Evolutionary conservation across 345 rosid species (phyloP).

Genomic region (Alliaria petiolata): DNA sequence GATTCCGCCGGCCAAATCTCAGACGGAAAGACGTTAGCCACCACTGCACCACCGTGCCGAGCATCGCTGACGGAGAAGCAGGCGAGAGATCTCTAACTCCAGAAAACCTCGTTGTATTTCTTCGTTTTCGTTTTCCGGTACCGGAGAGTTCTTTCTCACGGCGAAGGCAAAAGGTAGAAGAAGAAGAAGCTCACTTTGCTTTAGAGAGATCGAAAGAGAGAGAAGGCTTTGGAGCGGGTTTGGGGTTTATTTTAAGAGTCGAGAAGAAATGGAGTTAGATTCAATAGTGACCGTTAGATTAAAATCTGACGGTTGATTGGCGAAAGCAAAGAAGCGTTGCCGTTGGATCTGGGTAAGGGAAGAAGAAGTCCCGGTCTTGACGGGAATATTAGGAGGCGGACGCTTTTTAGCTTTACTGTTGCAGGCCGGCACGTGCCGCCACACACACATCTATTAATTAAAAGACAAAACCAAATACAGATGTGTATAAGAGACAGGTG

Average conservation of each 20-base stretch:
- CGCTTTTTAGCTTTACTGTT: conserved; percentile 39
- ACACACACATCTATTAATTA: conserved; percentile 1
- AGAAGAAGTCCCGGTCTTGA: conserved; percentile 39
- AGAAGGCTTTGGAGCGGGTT: conserved; percentile 34
- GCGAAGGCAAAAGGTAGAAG: background rate
- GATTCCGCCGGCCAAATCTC: conserved; percentile 45
- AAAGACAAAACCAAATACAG: too few species aligned
- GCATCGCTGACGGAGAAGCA: conserved; percentile 12
- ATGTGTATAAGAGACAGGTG: too few species aligned
- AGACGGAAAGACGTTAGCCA: conserved; percentile 35
- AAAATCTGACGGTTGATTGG: conserved; percentile 26
- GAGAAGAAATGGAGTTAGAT: conserved; percentile 28
- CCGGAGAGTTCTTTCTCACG: conserved; percentile 24
- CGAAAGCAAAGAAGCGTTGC: background rate
- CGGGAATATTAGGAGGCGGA: conserved; percentile 43
- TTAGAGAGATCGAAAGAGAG: background rate
- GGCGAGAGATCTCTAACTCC: background rate
- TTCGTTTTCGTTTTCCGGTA: background rate
- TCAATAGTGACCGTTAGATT: conserved; percentile 54
- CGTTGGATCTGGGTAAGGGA: conserved; percentile 44
- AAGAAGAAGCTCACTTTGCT: conserved; percentile 2
- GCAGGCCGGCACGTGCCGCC: conserved; percentile 67
- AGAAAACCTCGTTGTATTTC: background rate
- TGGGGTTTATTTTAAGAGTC: conserved; percentile 34
- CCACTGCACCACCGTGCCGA: conserved; percentile 35